Evolutionary conservation across 1,284 basidiomycete genomes (phyloP), one percentile per base, ranked within the genome.

Genomic region (Leccinum subrobustum): DNA sequence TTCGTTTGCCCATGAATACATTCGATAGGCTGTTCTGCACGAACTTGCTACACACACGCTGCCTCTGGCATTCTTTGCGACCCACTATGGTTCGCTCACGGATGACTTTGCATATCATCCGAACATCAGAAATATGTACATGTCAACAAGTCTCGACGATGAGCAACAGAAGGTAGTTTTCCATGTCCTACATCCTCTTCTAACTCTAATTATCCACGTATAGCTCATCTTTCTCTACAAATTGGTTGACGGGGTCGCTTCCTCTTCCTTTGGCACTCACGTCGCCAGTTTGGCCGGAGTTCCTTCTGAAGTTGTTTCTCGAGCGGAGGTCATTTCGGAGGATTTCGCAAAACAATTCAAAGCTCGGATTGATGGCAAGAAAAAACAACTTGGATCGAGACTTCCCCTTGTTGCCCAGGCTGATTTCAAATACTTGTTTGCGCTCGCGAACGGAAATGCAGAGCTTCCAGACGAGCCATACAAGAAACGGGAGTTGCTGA

Each of bases 211-310:
- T 1, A 39, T 27, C 4, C 16, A 20, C 4, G 11, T 51, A 6
- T 67, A 93, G 88, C 87, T 96, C 44, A 85, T 95, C 18, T 97
- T 97, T 80, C 79, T 98, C 20, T 98, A 96, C 81, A 96, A 96
- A 77, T 86, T 98, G 39, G 86, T 96, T 50, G 86, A 92, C 44
- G 93, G 93, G 9, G 88, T 91, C 44, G 96, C 96, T 1, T 87
- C 91, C 60, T 94, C 92, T 4, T 96, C 94, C 1, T 97, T 98
- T 70, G 96, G 93, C 31, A 95, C 93, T 1, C 92, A 96, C 69
- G 94, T 96, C 52, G 94, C 94, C 47, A 91, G 88, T 65, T 82
- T 96, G 35, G 92, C 92, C 5, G 91, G 92, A 2, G 92, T 95
- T 0, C 91, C 93, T 2, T 69, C 82, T 27, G 79, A 83, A 8